Evolutionary conservation across 768 basidiomycete genomes (phyloP), one percentile per base, ranked within the genome.

Genomic region (Wakefieldia striispora): DNA sequence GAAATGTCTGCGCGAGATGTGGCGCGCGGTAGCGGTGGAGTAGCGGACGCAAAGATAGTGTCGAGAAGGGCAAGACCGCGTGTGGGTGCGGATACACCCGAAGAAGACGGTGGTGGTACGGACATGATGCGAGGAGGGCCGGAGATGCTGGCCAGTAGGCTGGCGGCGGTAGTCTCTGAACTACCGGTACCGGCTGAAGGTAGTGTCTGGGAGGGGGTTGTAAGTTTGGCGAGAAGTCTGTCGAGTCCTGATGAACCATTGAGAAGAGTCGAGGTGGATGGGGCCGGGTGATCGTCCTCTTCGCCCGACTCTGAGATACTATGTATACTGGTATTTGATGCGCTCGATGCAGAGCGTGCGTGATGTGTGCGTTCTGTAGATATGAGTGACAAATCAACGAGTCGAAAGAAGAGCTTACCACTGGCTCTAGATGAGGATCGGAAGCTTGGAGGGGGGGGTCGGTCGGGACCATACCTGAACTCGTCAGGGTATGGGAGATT

Each of bases 11-110:
- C 21, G 9, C 56, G 65, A 50, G 66, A 64, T 26, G 51, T 34
- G 27, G 51, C 50, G 4, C 55, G 54, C 2, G 40, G 56, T 37
- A 55, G 63, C 12, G 68, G 59, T 20, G 65, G 64, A 14, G 66
- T 69, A 6, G 82, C 88, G 6, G 87, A 90, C 3, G 88, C 88
- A 61, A 91, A 90, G 36, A 91, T 86, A 12, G 79, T 76, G 55
- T 86, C 74, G 14, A 91, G 70, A 27, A 91, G 72, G 16, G 78
- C 71, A 41, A 78, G 71, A 6, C 87, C 84, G n/a, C 78, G 77
- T 34, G 67, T 60, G 20, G 69, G 63, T 36, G 64, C 50, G 31
- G 54, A 45, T 49, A 43, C 43, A 47, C 61, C 41, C 6, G 71
- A 55, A 24, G 71, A 67, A 35, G 67, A 59, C 6, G 45, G 45